A percentile compares a stretch with the other conserved stretches of the same genome.
These are phyloP conservation scores for Geotrichum restrictum DNA, from an alignment of 1,139 yeast genomes.

Conservation along the genomic window DNA sequence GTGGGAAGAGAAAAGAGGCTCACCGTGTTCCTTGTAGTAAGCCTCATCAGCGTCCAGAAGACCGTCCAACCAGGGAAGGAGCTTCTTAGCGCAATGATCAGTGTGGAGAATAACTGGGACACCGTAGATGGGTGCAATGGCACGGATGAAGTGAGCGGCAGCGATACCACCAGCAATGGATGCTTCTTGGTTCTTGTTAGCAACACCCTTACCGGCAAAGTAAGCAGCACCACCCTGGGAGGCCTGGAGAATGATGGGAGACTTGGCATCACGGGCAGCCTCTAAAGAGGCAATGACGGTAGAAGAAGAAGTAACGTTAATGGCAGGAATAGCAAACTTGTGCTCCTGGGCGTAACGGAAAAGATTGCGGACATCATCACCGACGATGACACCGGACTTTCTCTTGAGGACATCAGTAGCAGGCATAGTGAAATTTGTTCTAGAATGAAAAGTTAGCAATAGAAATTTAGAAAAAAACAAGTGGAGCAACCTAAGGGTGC, in stretches of 20 bases:
- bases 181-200: constrained; percentile 88
- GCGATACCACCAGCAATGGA: constrained; percentile 94
- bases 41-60: constrained; percentile 96
- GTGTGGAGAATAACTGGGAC: constrained; percentile 96
- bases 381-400: constrained; percentile 97
- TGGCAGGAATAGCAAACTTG: constrained; percentile 97
- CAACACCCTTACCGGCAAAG: constrained; percentile 99
- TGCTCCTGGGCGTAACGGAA: constrained; percentile 91
- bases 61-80: constrained; percentile 98
- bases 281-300: constrained; percentile 96
- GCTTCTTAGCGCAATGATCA: constrained; percentile 98
- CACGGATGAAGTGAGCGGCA: constrained; percentile 96
- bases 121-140: constrained; percentile 94
- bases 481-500: not conserved
- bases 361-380: constrained; percentile 87
- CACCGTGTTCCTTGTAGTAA: constrained; percentile 78
- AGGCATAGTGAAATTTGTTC: constrained; percentile 25
- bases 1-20: constrained; percentile 97
- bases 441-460: too few relatives aligned
- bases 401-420: constrained; percentile 66
- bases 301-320: constrained; percentile 95
- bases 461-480: not conserved
- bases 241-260: constrained; percentile 95
- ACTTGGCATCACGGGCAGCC: constrained; percentile 93
- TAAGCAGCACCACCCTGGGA: constrained; percentile 99